Conservation (phyloP, 176 grass and related monocot genomes). For the Eleusine indica region DNA sequence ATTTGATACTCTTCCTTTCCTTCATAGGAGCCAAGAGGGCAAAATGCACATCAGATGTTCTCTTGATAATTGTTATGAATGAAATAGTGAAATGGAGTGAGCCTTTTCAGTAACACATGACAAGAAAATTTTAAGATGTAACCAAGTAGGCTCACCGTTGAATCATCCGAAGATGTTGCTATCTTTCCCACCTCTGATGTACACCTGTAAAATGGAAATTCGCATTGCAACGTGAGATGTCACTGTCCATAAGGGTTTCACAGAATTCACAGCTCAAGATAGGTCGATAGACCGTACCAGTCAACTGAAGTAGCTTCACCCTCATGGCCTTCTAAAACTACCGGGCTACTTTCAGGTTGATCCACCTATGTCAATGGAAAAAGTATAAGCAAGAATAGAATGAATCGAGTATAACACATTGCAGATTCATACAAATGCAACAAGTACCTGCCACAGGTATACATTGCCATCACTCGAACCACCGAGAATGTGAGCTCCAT, state of each 20-base stretch:
- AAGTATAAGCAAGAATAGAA: slow-evolving; percentile 9
- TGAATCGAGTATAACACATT: not conserved
- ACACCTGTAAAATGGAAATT: slow-evolving; percentile 65
- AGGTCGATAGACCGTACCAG: slow-evolving; percentile 53
- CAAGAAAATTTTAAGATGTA: slow-evolving; percentile 1
- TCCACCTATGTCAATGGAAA: slow-evolving; percentile 56
- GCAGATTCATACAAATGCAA: not conserved
- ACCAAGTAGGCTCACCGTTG: slow-evolving; percentile 53
- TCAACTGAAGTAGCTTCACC: slow-evolving; percentile 88
- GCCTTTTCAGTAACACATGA: not conserved
- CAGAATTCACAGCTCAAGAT: not conserved
- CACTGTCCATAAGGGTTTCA: not conserved
- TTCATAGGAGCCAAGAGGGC: not conserved
- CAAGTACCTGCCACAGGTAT: slow-evolving; percentile 87
- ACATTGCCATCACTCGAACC: slow-evolving; percentile 85
- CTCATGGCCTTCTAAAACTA: slow-evolving; percentile 73
- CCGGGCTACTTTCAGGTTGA: slow-evolving; percentile 55
- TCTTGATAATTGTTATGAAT: not conserved
- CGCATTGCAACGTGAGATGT: slow-evolving; percentile 28
- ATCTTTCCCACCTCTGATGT: slow-evolving; percentile 81
- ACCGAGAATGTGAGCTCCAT: slow-evolving; percentile 86
- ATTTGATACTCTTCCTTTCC: not conserved
- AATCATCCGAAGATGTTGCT: slow-evolving; percentile 83
- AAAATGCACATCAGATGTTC: not conserved
- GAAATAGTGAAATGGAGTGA: not conserved